Evolutionary conservation across 805 yeast genomes (phyloP), one percentile per base, ranked within the genome.

Genomic region (Candida endomychidarum): DNA sequence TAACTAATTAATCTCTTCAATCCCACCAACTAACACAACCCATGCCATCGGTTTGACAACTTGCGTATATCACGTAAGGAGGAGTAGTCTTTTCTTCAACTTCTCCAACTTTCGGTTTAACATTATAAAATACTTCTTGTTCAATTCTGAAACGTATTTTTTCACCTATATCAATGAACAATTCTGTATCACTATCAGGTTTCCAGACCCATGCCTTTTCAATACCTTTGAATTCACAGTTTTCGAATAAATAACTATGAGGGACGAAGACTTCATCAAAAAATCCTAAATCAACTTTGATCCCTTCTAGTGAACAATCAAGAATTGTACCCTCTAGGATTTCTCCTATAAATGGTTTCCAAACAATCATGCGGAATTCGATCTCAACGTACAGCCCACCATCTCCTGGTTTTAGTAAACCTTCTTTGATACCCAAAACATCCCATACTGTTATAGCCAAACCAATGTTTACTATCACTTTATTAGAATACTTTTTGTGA

Each of bases 11-110:
- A 4, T 12, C n/a, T n/a, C n/a, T 17, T 58, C 56, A 81, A 54
- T 86, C 95, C 99, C 99, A 91, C 99, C 99, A 93, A 41, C 90
- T 78, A 28, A 87, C 81, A 51, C 95, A 80, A 4, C 99, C 99
- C 95, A 89, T 87, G 31, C 99, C 99, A 54, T 89, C 96, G 3
- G 88, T 80, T 59, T 89, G 96, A 60, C 97, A 89, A 48, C 96
- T 85, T 12, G 91, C 98, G 20, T 86, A 62, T 19, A 91, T 64
- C 8, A 88, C 86, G 64, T 88, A 90, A 11, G 96, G 88, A 8
- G 96, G 93, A 9, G 75, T 68, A 40, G 73, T 73, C 19, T 63
- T 63, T 16, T 57, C 51, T 8, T 60, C 51, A 8, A 61, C 64
- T 45, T 70, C 76, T 10, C 30, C 43, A 4, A 83, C 77, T 47